These are phyloP conservation scores for Scleroderma bovista DNA, from an alignment of 768 basidiomycete species.

Conservation along the genomic window DNA sequence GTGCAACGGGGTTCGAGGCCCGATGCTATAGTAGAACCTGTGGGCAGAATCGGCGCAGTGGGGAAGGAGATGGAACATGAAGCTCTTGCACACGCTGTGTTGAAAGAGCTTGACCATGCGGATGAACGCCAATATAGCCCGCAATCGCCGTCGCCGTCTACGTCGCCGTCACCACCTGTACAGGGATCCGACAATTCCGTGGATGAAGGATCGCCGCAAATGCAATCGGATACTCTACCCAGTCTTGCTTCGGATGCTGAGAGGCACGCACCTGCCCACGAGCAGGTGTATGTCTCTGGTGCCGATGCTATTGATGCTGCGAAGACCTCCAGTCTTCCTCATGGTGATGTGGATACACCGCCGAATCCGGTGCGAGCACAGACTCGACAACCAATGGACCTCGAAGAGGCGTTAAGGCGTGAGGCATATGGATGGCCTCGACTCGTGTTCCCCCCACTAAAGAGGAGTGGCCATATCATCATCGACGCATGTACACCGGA, in stretches of 20 bases:
- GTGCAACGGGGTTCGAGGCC: conserved; percentile 78
- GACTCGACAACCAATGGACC: conserved; percentile 21
- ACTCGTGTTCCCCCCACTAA: conserved; percentile 87
- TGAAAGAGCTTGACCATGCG: conserved; percentile 21
- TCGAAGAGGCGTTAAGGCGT: conserved; percentile 52
- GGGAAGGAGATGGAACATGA: conserved; percentile 26
- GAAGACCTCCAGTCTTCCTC: conserved; percentile 18
- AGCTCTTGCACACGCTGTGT: conserved; percentile 10
- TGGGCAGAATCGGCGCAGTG: conserved; percentile 27
- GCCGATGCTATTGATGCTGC: conserved; percentile 14
- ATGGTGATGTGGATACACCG: conserved; percentile 17
- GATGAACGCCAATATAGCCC: conserved; percentile 14
- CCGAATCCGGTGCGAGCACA: conserved; percentile 7
- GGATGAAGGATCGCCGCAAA: conserved; percentile 13
- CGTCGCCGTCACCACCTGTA: conserved; percentile 8
- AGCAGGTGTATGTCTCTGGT: conserved; percentile 7
- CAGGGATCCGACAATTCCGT: conserved; percentile 16
- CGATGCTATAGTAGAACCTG: conserved; percentile 1
- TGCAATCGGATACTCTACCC: conserved; percentile 3
- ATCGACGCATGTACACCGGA: conserved; percentile 82
- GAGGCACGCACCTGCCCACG: background rate
- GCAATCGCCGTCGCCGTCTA: conserved; percentile 22
- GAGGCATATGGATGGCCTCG: conserved; percentile 90
- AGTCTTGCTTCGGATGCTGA: background rate
- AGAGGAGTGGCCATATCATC: conserved; percentile 86